Base-by-base conservation (phyloP, 129 eudicot genomes). In the Logfia minima region DNA sequence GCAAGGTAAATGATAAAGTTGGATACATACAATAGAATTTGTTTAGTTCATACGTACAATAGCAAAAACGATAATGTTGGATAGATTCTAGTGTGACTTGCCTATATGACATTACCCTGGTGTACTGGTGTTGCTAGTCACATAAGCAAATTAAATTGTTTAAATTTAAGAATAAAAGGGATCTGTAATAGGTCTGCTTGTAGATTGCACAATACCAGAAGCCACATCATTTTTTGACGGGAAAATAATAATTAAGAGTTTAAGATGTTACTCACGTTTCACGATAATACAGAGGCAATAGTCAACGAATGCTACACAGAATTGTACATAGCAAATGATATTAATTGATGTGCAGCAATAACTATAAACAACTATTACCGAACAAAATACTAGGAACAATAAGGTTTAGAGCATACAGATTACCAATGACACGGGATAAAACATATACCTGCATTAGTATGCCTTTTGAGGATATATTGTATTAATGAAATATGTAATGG, bases 61-160 rank as follows among this genome's bases (percentile, higher is more conserved):
- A 45, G 53, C 53, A 28, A 63, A 35, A 45, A 45, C 4, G 18
- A 45, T 45, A 45, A 11, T 45, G 53, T 13, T 45, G 18, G 18
- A 45, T 43, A 43, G 53, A 45, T 45, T 45, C 5, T 45, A 45
- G 18, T 45, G 18, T 45, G 53, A 45, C 5, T 45, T 45, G 18
- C 53, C 53, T 45, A 45, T 0, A 45, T 45, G 53, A 45, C 53
- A 71, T 26, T 18, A 31, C 13, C 53, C 59, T 13, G 24, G 26
- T 8, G 22, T 58, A 19, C 63, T 58, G 23, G n/a, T 51, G 26
- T 51, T 71, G 75, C 63, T 51, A 51, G 63, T 71, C 35, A 51
- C 52, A 70, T 28, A 51, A 71, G 29, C 17, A 6, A 71, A 16
- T 63, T 21, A 26, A 18, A 3, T 11, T 22, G 35, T 41, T 45